A percentile compares a stretch with the other conserved stretches of the same genome.
These are phyloP conservation scores for Lodderomyces theae DNA, from an alignment of 1,139 yeast genomes.

Conservation along the genomic window DNA sequence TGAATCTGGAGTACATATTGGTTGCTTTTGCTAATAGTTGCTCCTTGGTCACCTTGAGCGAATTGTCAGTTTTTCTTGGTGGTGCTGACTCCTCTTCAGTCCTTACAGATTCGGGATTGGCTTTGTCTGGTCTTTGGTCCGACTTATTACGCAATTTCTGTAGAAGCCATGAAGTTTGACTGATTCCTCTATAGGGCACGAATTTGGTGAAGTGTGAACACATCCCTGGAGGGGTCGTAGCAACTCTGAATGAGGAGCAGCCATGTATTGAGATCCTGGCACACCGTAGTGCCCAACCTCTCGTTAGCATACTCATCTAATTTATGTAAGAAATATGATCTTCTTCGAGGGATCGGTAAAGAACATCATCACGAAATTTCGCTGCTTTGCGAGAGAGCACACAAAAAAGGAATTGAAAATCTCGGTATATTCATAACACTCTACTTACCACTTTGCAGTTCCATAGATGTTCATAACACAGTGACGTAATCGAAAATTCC, in stretches of 20 bases:
- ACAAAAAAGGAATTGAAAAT: too few species aligned
- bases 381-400: too few species aligned
- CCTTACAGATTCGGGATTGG: too few species aligned
- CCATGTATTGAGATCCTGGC: not conserved
- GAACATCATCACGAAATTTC: not conserved
- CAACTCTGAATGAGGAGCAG: not conserved
- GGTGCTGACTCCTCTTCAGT: too few species aligned
- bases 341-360: too few species aligned
- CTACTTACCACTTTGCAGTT: too few species aligned
- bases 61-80: not conserved
- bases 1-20: constrained; percentile 47
- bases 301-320: not conserved
- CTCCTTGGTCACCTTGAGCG: constrained; percentile 33
- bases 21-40: constrained; percentile 54
- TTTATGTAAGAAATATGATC: too few species aligned
- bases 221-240: not conserved
- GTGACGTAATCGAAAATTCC: not conserved
- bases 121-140: not conserved
- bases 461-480: constrained; percentile 1
- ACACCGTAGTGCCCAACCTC: not conserved
- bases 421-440: too few species aligned
- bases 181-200: constrained; percentile 1
- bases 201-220: not conserved
- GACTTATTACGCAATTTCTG: not conserved
- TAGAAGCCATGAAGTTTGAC: not conserved